Conservation (phyloP, 805 yeast species). For the Diddensiella caesifluorescens region DNA sequence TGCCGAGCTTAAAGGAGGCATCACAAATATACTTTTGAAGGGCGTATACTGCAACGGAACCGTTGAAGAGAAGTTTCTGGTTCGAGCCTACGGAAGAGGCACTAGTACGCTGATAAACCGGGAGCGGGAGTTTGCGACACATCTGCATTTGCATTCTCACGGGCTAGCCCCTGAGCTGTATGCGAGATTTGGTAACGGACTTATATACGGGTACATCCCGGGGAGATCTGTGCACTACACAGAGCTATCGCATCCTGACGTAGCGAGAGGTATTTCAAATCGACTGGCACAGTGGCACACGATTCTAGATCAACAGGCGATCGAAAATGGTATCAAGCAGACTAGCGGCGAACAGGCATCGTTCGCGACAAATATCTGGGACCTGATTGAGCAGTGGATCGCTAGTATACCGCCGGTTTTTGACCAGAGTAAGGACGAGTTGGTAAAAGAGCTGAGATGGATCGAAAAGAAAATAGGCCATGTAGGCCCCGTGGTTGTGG, state of each 20-base stretch:
- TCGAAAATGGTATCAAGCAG: conserved; percentile 33
- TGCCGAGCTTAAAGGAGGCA: conserved; percentile 33
- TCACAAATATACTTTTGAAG: conserved; percentile 34
- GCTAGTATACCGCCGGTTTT: conserved; percentile 48
- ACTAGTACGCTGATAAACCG: conserved; percentile 68
- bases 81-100: conserved; percentile 71
- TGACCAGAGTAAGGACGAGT: conserved; percentile 36
- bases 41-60: conserved; percentile 18
- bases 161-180: conserved; percentile 63
- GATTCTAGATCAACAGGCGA: conserved; percentile 40
- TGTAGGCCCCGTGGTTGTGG: conserved; percentile 42
- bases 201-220: conserved; percentile 61
- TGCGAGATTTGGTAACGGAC: conserved; percentile 66
- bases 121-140: conserved; percentile 68
- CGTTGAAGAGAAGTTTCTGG: conserved; percentile 34
- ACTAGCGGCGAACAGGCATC: conserved; percentile 20
- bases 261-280: conserved; percentile 57
- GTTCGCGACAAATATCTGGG: conserved; percentile 46
- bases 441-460: conserved; percentile 54
- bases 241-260: conserved; percentile 44
- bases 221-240: conserved; percentile 56
- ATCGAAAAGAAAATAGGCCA: conserved; percentile 37
- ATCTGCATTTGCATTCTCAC: conserved; percentile 52
- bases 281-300: conserved; percentile 70
- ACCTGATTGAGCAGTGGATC: conserved; percentile 58